Evolutionary conservation across 2,329 filamentous ascomycete genomes (phyloP).

Genomic region (Hypoxylon sp.): DNA sequence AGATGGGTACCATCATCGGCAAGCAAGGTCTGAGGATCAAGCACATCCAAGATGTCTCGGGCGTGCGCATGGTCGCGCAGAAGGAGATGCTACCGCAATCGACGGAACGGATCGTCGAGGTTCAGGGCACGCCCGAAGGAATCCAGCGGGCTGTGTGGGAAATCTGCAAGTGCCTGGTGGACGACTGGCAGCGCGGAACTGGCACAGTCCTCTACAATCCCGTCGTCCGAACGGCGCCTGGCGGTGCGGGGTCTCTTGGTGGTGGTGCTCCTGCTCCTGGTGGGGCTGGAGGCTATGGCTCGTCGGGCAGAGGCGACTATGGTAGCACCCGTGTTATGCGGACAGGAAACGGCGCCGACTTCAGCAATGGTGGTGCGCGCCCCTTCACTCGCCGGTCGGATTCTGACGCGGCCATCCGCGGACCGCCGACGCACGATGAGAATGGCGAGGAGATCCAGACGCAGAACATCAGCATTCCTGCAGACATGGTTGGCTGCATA

Average conservation of each 20-base stretch:
- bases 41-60: slow-evolving; percentile 96
- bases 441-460: slow-evolving; percentile 98
- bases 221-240: slow-evolving; percentile 82
- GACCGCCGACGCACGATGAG: slow-evolving; percentile 88
- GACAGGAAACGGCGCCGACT: slow-evolving; percentile 96
- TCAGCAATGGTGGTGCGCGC: slow-evolving; percentile 80
- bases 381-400: slow-evolving; percentile 81
- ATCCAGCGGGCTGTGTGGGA: slow-evolving; percentile 98
- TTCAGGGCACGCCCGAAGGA: slow-evolving; percentile 92
- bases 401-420: slow-evolving; percentile 80
- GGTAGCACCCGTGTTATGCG: slow-evolving; percentile 80
- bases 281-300: slow-evolving; percentile 57
- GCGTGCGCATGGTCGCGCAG: slow-evolving; percentile 98
- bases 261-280: slow-evolving; percentile 45
- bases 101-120: slow-evolving; percentile 96
- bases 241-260: slow-evolving; percentile 56
- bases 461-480: slow-evolving; percentile 98
- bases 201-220: slow-evolving; percentile 98
- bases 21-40: slow-evolving; percentile 98
- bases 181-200: slow-evolving; percentile 96
- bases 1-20: slow-evolving; percentile 99
- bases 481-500: slow-evolving; percentile 99
- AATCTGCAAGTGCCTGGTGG: slow-evolving; percentile 97
- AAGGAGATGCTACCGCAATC: slow-evolving; percentile 99
- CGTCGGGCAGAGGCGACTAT: slow-evolving; percentile 62